Percentiles rank a stretch among this genome's conserved stretches.
These are phyloP conservation scores for Annona cherimola DNA, from an alignment of 164 flowering plant genomes.

Conservation along the genomic window DNA sequence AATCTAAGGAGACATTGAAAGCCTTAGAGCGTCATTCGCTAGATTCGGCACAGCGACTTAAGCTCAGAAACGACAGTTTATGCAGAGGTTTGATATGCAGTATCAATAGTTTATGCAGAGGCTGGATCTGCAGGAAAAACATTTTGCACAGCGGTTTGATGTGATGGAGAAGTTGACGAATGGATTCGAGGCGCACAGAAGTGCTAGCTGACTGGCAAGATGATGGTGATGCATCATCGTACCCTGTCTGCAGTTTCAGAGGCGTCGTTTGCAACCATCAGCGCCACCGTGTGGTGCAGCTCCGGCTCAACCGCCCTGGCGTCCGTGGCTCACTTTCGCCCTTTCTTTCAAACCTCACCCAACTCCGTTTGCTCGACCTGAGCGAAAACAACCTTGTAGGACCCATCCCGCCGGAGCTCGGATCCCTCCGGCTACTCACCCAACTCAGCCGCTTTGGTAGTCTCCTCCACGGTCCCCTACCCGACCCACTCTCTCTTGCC, in stretches of 20 bases:
- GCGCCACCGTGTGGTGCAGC: slow-evolving; percentile 14
- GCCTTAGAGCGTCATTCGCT: too few relatives aligned
- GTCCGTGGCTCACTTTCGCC: slow-evolving; percentile 27
- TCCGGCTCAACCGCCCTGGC: slow-evolving; percentile 28
- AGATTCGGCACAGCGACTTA: too few relatives aligned
- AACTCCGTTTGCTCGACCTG: slow-evolving; percentile 21
- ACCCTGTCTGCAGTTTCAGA: slow-evolving; percentile 22
- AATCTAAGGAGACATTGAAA: too few relatives aligned
- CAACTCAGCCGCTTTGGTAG: slow-evolving; percentile 13
- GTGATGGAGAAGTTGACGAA: too few relatives aligned
- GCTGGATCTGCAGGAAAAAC: too few relatives aligned
- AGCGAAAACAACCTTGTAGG: slow-evolving; percentile 21
- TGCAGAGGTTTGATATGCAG: too few relatives aligned
- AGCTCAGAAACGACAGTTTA: too few relatives aligned
- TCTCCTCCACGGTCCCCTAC: slow-evolving; percentile 17
- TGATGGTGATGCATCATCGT: slow-evolving; percentile 4
- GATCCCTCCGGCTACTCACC: slow-evolving; percentile 17
- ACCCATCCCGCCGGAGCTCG: slow-evolving; percentile 20
- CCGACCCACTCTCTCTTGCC: slow-evolving; percentile 18
- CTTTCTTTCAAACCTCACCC: slow-evolving; percentile 24
- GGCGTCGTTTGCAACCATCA: slow-evolving; percentile 24
- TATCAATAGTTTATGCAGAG: too few relatives aligned
- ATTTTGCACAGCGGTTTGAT: too few relatives aligned
- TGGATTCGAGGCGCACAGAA: too few relatives aligned
- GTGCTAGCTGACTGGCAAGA: slow-evolving; percentile 32